These are phyloP conservation scores for Chloris gayana DNA, from an alignment of 176 grass and related monocot genomes.

Conservation along the genomic window DNA sequence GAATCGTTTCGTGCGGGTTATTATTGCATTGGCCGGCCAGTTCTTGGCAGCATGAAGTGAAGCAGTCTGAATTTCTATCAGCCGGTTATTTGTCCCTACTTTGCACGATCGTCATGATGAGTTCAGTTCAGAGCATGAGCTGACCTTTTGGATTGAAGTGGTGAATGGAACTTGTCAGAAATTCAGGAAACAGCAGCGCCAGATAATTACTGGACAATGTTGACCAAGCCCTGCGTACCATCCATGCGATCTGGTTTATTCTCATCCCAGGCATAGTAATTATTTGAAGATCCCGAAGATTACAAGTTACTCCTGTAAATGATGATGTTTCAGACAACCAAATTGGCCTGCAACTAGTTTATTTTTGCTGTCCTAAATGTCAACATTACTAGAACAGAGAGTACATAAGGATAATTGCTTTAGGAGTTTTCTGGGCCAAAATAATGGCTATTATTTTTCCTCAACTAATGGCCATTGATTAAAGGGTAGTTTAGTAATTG, in stretches of 20 bases:
- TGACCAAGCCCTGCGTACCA: background rate
- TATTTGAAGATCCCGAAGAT: too few relatives aligned
- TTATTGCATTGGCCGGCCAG: background rate
- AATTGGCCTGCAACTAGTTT: too few relatives aligned
- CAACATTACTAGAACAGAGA: too few relatives aligned
- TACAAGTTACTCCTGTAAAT: too few relatives aligned
- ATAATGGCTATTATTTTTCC: too few relatives aligned
- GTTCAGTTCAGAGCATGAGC: background rate
- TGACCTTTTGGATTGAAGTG: background rate
- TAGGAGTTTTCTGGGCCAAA: too few relatives aligned
- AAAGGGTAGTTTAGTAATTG: too few relatives aligned
- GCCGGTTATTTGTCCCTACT: background rate
- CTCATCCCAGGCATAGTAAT: background rate
- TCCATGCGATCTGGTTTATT: background rate
- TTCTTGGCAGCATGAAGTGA: background rate
- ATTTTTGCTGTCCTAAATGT: too few relatives aligned
- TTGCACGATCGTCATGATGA: background rate
- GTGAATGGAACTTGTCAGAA: background rate
- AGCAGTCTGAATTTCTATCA: background rate
- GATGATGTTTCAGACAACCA: too few relatives aligned
- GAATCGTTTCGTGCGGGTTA: background rate
- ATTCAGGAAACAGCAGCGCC: slow-evolving; percentile 10
- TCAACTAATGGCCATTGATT: too few relatives aligned
- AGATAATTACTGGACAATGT: background rate
- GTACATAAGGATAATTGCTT: too few relatives aligned